Percentiles rank a stretch among this genome's conserved stretches.
Conservation (phyloP, 2,329 filamentous ascomycete genomes). For the Volutella citrinella region DNA sequence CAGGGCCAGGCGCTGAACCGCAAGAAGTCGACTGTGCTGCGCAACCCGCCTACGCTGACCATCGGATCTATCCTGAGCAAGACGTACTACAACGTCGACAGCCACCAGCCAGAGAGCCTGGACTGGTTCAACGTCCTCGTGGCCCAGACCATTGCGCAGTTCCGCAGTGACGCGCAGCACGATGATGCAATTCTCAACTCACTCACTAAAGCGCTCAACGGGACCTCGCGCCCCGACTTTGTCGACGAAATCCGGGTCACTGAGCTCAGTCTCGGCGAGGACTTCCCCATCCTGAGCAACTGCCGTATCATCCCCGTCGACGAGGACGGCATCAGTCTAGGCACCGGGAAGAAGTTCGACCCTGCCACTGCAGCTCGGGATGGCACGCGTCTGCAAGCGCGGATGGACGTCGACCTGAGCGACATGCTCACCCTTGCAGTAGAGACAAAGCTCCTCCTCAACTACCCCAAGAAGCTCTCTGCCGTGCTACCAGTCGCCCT, state of each 20-base stretch:
- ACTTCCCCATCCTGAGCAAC: slow-evolving; percentile 98
- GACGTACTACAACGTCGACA: slow-evolving; percentile 95
- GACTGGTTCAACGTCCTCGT: slow-evolving; percentile 99
- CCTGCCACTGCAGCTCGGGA: slow-evolving; percentile 51
- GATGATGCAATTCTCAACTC: slow-evolving; percentile 87
- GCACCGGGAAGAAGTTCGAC: slow-evolving; percentile 48
- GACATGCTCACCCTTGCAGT: slow-evolving; percentile 94
- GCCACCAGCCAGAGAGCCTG: slow-evolving; percentile 91
- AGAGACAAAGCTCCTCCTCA: slow-evolving; percentile 90
- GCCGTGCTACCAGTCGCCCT: slow-evolving; percentile 90
- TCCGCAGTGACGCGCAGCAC: slow-evolving; percentile 86
- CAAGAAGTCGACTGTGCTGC: slow-evolving; percentile 70
- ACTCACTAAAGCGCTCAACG: slow-evolving; percentile 81
- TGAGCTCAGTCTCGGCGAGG: slow-evolving; percentile 89
- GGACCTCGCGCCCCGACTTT: slow-evolving; percentile 82
- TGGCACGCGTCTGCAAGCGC: slow-evolving; percentile 79
- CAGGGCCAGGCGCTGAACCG: slow-evolving; percentile 49
- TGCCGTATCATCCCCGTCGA: slow-evolving; percentile 91
- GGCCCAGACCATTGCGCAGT: slow-evolving; percentile 93
- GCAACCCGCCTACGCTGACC: slow-evolving; percentile 71
- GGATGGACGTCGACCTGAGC: slow-evolving; percentile 95
- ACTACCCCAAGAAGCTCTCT: slow-evolving; percentile 87
- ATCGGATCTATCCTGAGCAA: slow-evolving; percentile 94
- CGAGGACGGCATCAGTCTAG: slow-evolving; percentile 66
- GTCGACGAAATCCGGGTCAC: slow-evolving; percentile 92